These are phyloP conservation scores for Claviceps lovelessii DNA, from an alignment of 2,329 filamentous ascomycete species.

Conservation along the genomic window DNA sequence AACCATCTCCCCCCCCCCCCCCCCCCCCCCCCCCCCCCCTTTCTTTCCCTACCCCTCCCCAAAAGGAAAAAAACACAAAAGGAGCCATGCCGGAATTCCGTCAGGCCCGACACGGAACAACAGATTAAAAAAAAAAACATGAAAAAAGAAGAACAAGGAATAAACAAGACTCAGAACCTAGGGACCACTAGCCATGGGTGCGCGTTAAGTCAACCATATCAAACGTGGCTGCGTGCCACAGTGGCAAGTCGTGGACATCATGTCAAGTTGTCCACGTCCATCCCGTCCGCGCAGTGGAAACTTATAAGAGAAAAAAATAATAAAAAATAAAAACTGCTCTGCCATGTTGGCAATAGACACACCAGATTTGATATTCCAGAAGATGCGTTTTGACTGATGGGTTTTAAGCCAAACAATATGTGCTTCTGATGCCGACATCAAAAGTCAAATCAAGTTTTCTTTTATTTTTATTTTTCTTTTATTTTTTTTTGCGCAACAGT, in stretches of 20 bases:
- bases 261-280: conserved; percentile 12
- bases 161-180: not conserved
- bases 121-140: not conserved
- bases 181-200: conserved; percentile 3
- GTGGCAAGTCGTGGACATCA: conserved; percentile 3
- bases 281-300: not conserved
- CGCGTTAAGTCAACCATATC: conserved; percentile 5
- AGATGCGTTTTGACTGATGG: not conserved
- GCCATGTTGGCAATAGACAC: not conserved
- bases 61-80: no score
- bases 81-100: not conserved
- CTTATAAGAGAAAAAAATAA: not conserved
- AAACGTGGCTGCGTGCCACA: conserved; percentile 7
- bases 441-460: not conserved
- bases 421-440: not conserved
- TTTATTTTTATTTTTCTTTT: no score
- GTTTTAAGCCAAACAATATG: not conserved
- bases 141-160: not conserved
- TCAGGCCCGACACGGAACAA: not conserved
- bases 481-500: not conserved
- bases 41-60: no score
- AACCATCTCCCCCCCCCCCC: no score
- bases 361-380: not conserved
- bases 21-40: no score
- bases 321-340: not conserved